These are phyloP conservation scores for Roridomyces roridus DNA, from an alignment of 768 basidiomycete species.

Conservation along the genomic window DNA sequence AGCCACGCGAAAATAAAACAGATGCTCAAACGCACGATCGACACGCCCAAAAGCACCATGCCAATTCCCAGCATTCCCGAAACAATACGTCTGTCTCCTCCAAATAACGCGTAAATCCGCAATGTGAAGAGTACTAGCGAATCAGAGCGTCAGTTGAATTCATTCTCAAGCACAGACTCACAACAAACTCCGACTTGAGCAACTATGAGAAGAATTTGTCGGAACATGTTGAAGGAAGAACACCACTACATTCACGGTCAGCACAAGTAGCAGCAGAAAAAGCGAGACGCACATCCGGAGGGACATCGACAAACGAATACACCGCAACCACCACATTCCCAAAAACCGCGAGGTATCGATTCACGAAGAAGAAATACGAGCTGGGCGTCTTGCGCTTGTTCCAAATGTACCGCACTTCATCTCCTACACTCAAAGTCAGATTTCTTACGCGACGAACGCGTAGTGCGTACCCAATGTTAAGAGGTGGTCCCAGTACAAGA, in stretches of 20 bases:
- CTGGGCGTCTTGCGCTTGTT: conserved; percentile 15
- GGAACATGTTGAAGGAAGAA: conserved; percentile 26
- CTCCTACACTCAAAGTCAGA: conserved; percentile 7
- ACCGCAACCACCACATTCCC: conserved; percentile 17
- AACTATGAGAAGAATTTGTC: conserved; percentile 37
- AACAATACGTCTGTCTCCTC: background rate
- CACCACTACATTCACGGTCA: conserved; percentile 35
- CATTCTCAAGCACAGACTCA: conserved; percentile 20
- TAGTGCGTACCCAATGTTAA: too few relatives aligned
- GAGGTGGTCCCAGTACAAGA: too few relatives aligned
- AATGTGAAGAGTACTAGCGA: conserved; percentile 15
- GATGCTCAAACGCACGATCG: background rate
- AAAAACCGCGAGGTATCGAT: conserved; percentile 30
- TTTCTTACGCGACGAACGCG: too few relatives aligned
- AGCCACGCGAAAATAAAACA: background rate
- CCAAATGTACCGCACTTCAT: conserved; percentile 29
- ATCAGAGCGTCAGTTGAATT: background rate
- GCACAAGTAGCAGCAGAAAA: too few relatives aligned
- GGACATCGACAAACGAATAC: conserved; percentile 4
- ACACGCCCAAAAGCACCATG: conserved; percentile 1
- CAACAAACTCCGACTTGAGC: conserved; percentile 39
- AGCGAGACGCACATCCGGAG: background rate
- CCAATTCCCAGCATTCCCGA: conserved; percentile 4
- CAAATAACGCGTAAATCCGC: conserved; percentile 41
- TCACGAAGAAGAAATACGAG: conserved; percentile 28